Evolutionary conservation across 768 basidiomycete species (phyloP).

Genomic region (Sarcodon aspratus): DNA sequence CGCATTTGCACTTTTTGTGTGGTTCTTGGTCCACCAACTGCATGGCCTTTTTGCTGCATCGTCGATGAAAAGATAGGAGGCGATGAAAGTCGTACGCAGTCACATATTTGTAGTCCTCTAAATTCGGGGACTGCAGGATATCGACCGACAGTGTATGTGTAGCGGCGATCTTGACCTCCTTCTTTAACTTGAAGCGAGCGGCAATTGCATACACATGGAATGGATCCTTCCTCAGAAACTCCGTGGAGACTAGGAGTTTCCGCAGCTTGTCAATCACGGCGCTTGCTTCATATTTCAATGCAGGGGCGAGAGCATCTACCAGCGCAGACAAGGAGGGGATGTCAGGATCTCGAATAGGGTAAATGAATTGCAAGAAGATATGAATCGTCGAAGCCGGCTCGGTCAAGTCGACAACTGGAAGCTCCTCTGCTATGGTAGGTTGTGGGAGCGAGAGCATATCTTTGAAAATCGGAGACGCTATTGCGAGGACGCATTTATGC

Average conservation of each 20-base stretch:
- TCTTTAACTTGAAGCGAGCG: constrained; percentile 15
- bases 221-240: constrained; percentile 17
- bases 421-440: not conserved
- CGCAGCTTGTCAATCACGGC: constrained; percentile 14
- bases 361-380: constrained; percentile 22
- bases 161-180: constrained; percentile 21
- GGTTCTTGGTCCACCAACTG: no score
- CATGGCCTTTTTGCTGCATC: no score
- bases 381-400: constrained; percentile 18
- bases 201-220: constrained; percentile 23
- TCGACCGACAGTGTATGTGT: constrained; percentile 10
- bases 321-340: constrained; percentile 9
- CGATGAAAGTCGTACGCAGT: not conserved
- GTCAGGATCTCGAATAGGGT: constrained; percentile 19
- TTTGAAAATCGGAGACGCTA: not conserved
- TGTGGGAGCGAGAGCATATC: not conserved
- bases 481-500: not conserved
- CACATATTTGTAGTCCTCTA: not conserved
- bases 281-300: constrained; percentile 16
- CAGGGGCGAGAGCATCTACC: constrained; percentile 11
- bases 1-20: no score
- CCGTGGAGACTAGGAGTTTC: constrained; percentile 13
- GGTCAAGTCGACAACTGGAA: constrained; percentile 15
- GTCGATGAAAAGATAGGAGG: not conserved
- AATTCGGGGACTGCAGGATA: not conserved